Evolutionary conservation across 495 filamentous ascomycete species (phyloP), one percentile per base, ranked within the genome.

Genomic region (Penicillium ochrochloron): DNA sequence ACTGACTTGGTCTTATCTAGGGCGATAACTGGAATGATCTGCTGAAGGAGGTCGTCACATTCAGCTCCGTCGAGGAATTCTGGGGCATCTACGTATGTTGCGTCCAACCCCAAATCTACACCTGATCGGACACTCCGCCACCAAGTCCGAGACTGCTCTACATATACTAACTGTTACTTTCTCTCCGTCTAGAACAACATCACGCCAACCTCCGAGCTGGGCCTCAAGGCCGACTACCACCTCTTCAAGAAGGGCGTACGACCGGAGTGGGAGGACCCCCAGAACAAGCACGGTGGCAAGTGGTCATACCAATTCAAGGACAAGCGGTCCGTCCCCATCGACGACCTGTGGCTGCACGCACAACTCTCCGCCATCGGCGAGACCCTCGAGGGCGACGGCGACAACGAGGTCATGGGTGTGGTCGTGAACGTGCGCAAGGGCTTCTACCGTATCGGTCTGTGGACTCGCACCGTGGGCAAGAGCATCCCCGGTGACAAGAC

Each of bases 271-370:
- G 95, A 99, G 78, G 95, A 98, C 74, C 78, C 85, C 19, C 93
- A 97, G 80, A 99, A 99, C 82, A 99, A 98, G 87, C 93, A 97
- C 74, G 95, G 95, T 66, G 95, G 95, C 76, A 97, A 97, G 82
- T 99, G 95, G 95, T 91, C 94, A 31, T 97, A 92, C 80, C 89
- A 90, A 68, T 97, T 97, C 88, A 96, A 94, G 80, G 92, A 97
- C 61, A 97, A 95, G 84, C 92, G 92, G 66, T 84, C 79, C 62
- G 87, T 94, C 68, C 89, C 90, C 64, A 97, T 97, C 78, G 96
- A 99, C 71, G 92, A 96, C 42, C 85, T 97, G 33, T 99, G 95
- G 95, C 88, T 99, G 54, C 90, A 98, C 75, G 91, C 94, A 44
- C 97, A 98, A 88, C 87, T 99, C 46, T 88, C 92, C 31, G 95